Conservation (phyloP, 2,329 filamentous ascomycete species). For the Colletotrichum coccodes region DNA sequence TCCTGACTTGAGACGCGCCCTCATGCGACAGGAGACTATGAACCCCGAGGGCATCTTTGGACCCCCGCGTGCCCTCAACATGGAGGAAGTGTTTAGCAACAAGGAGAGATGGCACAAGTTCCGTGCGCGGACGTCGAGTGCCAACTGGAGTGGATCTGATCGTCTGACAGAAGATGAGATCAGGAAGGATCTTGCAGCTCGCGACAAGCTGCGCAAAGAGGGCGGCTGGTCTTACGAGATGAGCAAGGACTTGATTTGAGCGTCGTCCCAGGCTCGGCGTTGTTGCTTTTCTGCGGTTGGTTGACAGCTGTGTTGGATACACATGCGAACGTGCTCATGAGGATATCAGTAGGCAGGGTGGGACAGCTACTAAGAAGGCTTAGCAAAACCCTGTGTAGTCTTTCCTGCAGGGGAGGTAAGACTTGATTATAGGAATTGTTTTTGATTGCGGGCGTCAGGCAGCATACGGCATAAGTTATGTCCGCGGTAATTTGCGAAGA, state of each 20-base stretch:
- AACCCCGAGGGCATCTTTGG: constrained; percentile 91
- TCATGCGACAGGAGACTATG: constrained; percentile 84
- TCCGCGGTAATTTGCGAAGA: constrained; percentile 18
- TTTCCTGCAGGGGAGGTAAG: constrained; percentile 7
- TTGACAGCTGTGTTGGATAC: constrained; percentile 29
- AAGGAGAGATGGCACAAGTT: constrained; percentile 89
- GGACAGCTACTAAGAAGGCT: constrained; percentile 7
- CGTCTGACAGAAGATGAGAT: constrained; percentile 89
- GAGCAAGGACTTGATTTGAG: constrained; percentile 56
- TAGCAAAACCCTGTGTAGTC: constrained; percentile 9
- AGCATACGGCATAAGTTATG: constrained; percentile 26
- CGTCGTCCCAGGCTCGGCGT: constrained; percentile 13
- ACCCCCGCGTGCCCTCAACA: constrained; percentile 85
- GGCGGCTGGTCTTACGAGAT: constrained; percentile 85
- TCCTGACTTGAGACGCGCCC: constrained; percentile 79
- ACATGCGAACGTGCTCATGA: constrained; percentile 31
- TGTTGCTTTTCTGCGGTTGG: constrained; percentile 14
- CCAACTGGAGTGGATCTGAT: constrained; percentile 90
- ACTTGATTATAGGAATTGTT: neutral
- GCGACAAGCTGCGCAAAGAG: constrained; percentile 82
- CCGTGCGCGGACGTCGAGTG: constrained; percentile 89
- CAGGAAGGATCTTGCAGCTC: constrained; percentile 78
- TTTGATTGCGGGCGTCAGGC: constrained; percentile 24
- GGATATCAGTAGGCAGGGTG: constrained; percentile 13
- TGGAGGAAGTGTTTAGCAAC: constrained; percentile 96